A percentile compares a stretch with the other conserved stretches of the same genome.
Evolutionary conservation across 441 rosid species (phyloP).

Genomic region (Corymbia calophylla): DNA sequence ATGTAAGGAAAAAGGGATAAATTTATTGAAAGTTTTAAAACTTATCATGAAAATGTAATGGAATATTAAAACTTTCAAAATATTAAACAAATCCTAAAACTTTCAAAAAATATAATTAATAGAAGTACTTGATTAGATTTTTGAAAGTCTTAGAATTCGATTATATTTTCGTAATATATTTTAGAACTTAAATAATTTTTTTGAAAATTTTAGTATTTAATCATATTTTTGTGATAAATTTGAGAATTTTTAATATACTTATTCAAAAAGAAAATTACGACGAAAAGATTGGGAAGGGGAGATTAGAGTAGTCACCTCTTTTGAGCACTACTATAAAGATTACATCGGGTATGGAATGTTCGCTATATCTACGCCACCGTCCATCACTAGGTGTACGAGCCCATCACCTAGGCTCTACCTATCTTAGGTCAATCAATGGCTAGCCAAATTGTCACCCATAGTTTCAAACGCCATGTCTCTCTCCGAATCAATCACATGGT

Average conservation of each 20-base stretch:
- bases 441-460: neutral
- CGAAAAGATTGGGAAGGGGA: neutral
- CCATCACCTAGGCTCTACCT: neutral
- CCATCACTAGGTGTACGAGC: neutral
- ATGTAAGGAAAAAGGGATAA: neutral
- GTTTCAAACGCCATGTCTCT: neutral
- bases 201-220: accelerated
- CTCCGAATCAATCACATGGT: too few species aligned
- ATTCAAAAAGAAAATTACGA: neutral
- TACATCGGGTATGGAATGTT: neutral
- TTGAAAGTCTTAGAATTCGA: accelerated
- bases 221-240: too few species aligned
- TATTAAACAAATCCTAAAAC: accelerated
- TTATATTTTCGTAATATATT: too few species aligned
- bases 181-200: too few species aligned
- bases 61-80: too few species aligned
- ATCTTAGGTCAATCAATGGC: neutral
- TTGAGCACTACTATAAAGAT: neutral
- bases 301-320: neutral
- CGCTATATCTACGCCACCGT: neutral
- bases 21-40: too few species aligned
- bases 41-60: too few species aligned
- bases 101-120: accelerated
- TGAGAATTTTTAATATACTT: accelerated
- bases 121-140: accelerated